These are phyloP conservation scores for Pilobolus umbonatus DNA, from an alignment of 192 early-diverging fungal species.

Conservation along the genomic window DNA sequence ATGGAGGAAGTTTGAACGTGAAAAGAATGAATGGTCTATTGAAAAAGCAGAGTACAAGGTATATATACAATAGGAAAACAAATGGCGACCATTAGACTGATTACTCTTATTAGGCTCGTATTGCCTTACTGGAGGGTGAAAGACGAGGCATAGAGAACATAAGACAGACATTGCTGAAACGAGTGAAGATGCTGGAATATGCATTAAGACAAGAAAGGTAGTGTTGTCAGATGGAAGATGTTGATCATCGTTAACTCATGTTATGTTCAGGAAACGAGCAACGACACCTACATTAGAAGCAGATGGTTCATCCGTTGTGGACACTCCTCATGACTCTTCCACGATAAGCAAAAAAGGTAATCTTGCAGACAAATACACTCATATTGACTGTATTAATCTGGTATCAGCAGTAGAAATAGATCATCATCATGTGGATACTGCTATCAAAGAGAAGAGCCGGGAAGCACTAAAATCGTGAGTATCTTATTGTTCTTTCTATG, in stretches of 20 bases:
- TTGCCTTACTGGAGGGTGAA: conserved; percentile 76
- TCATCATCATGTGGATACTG: conserved; percentile 11
- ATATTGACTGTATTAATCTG: not conserved
- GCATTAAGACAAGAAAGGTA: conserved; percentile 74
- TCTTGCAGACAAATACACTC: no score
- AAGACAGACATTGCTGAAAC: conserved; percentile 67
- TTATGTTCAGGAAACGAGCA: conserved; percentile 12
- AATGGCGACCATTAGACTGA: not conserved
- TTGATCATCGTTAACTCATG: not conserved
- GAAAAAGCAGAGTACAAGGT: conserved; percentile 77
- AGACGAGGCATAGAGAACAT: conserved; percentile 68
- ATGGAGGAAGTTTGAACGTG: conserved; percentile 79
- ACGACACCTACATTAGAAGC: conserved; percentile 1
- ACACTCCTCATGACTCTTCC: no score
- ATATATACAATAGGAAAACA: conserved; percentile 12
- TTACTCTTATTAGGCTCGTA: conserved; percentile 50
- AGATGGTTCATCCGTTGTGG: no score
- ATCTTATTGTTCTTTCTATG: not conserved
- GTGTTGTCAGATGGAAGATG: not conserved
- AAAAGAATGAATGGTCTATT: conserved; percentile 84
- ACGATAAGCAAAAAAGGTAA: no score
- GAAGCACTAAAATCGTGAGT: conserved; percentile 71
- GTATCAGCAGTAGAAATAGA: not conserved
- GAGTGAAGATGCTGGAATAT: conserved; percentile 86
- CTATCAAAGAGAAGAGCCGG: conserved; percentile 57